Conservation (phyloP, 306 rosid species). For the Rubus idaeus region DNA sequence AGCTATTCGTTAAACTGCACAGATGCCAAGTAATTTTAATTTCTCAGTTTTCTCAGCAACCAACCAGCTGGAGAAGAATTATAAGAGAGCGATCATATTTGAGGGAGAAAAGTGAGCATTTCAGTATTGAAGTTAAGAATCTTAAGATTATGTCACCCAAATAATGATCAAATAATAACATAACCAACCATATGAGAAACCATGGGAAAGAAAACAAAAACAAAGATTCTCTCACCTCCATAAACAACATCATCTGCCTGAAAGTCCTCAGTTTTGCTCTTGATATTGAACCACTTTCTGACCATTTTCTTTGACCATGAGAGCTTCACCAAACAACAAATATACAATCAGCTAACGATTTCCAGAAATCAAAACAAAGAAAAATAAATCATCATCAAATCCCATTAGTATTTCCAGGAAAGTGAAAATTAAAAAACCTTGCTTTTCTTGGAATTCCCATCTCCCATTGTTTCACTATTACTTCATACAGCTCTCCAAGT, state of each 20-base stretch:
- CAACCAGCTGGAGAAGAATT: background rate
- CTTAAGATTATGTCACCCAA: slow-evolving; percentile 13
- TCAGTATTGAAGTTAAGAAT: slow-evolving; percentile 10
- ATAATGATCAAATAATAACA: slow-evolving; percentile 14
- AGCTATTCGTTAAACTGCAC: too few species aligned
- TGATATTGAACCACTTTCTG: slow-evolving; percentile 93
- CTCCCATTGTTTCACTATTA: slow-evolving; percentile 76
- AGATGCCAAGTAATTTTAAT: background rate
- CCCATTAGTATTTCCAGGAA: slow-evolving; percentile 23
- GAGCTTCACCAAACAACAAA: slow-evolving; percentile 69
- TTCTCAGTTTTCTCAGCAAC: slow-evolving; percentile 9
- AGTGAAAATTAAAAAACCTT: slow-evolving; percentile 59
- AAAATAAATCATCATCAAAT: slow-evolving; percentile 25
- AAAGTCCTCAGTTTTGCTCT: slow-evolving; percentile 76
- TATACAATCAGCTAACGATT: slow-evolving; percentile 43
- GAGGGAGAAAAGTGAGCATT: background rate
- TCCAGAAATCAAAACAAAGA: slow-evolving; percentile 21
- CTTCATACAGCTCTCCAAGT: slow-evolving; percentile 58
- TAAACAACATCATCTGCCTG: slow-evolving; percentile 63
- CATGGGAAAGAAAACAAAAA: slow-evolving; percentile 22
- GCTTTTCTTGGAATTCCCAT: slow-evolving; percentile 84
- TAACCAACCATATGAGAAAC: slow-evolving; percentile 14
- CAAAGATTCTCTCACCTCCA: slow-evolving; percentile 57
- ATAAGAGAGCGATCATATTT: slow-evolving; percentile 24
- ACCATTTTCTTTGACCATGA: slow-evolving; percentile 99